These are phyloP conservation scores for Solanum habrochaites DNA, from an alignment of 257 asterid genomes.

Conservation along the genomic window DNA sequence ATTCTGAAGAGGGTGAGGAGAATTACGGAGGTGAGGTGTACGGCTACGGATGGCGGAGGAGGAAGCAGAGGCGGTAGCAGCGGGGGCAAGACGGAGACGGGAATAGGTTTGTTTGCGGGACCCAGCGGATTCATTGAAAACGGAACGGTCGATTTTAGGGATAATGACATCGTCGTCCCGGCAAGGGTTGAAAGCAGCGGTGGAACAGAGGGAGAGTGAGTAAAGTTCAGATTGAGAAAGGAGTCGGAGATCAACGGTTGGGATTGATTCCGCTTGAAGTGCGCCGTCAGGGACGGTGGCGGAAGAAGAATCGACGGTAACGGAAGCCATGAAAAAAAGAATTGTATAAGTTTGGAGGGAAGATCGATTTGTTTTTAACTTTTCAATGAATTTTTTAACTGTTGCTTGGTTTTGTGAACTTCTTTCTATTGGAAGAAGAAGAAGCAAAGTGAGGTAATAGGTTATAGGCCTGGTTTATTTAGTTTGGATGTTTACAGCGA, in stretches of 20 bases:
- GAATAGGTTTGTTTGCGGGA: constrained; percentile 79
- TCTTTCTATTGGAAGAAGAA: not conserved
- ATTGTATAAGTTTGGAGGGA: not conserved
- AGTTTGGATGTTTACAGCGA: not conserved
- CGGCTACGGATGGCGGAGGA: constrained; percentile 47
- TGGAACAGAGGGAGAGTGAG: constrained; percentile 57
- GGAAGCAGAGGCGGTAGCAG: constrained; percentile 25
- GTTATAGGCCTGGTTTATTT: not conserved
- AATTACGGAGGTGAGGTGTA: constrained; percentile 50
- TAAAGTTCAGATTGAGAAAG: constrained; percentile 73
- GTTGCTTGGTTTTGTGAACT: not conserved
- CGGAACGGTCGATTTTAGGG: constrained; percentile 72
- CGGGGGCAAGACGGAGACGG: constrained; percentile 76
- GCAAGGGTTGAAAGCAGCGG: constrained; percentile 34
- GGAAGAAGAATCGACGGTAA: constrained; percentile 13
- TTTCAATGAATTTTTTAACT: not conserved
- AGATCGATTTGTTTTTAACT: not conserved
- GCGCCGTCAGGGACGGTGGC: constrained; percentile 15
- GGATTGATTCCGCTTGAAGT: constrained; percentile 36
- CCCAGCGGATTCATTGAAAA: constrained; percentile 87
- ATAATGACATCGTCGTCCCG: constrained; percentile 57
- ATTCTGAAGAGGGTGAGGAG: constrained; percentile 5
- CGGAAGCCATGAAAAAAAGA: constrained; percentile 17
- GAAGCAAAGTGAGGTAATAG: not conserved
- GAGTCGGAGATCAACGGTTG: constrained; percentile 51